A percentile compares a stretch with the other conserved stretches of the same genome.
These are phyloP conservation scores for Asparagopsis taxiformis DNA, from an alignment of 31 red algal species.

Conservation along the genomic window DNA sequence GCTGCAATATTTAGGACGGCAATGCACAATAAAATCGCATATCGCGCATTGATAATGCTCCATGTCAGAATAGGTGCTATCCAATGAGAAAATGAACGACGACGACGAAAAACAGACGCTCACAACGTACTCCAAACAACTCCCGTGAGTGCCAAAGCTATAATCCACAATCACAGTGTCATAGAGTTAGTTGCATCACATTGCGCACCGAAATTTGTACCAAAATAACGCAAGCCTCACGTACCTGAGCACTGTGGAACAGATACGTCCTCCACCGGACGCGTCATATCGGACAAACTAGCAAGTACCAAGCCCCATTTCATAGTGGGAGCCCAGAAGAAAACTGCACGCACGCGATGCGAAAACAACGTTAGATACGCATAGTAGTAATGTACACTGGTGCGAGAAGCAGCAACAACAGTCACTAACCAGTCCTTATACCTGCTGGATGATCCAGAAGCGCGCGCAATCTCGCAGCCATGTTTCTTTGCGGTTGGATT, in stretches of 20 bases:
- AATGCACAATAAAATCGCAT: background rate
- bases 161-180: background rate
- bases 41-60: background rate
- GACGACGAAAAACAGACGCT: background rate
- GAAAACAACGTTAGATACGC: background rate
- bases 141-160: slow-evolving; percentile 46
- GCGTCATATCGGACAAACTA: slow-evolving; percentile 80
- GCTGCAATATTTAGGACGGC: slow-evolving; percentile 47
- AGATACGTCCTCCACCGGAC: slow-evolving; percentile 85
- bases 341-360: slow-evolving; percentile 31
- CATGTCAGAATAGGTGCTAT: background rate
- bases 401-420: no score
- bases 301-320: slow-evolving; percentile 93
- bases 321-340: slow-evolving; percentile 98
- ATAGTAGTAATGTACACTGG: no score
- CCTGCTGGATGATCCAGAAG: slow-evolving; percentile 89
- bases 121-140: slow-evolving; percentile 57
- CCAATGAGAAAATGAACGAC: background rate
- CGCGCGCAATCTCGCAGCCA: slow-evolving; percentile 59
- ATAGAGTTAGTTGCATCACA: background rate
- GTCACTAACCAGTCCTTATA: slow-evolving; percentile 63
- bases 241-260: slow-evolving; percentile 78
- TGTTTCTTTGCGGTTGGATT: slow-evolving; percentile 1
- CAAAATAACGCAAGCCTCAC: background rate
- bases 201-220: background rate